Percentiles rank a stretch among this genome's conserved stretches.
phyloP scores from a whole-genome alignment of 306 rosid genomes.

The Glycine soja region DNA sequence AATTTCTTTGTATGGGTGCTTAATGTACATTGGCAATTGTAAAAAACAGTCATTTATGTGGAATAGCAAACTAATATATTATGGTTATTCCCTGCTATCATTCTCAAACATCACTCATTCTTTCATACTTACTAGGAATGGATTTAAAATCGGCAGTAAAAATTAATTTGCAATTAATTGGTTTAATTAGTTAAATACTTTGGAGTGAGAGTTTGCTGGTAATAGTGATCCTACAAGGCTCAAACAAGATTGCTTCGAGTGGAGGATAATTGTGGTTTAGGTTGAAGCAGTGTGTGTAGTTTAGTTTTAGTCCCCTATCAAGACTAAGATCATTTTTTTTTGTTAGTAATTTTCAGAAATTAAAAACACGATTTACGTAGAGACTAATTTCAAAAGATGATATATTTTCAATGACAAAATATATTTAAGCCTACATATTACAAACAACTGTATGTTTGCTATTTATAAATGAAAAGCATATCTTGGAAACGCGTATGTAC shows the following conservation, averaged over 20 bases:
- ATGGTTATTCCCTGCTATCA: conserved; percentile 30
- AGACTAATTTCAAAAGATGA: too few species aligned
- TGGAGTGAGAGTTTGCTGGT: too few species aligned
- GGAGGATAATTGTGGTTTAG: too few species aligned
- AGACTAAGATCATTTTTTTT: too few species aligned
- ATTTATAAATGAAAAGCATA: background rate
- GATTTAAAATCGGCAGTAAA: background rate
- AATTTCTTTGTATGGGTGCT: conserved; percentile 14
- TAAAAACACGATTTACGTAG: too few species aligned
- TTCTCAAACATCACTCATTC: background rate
- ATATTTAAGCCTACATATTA: background rate
- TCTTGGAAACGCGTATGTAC: background rate
- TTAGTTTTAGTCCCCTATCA: too few species aligned
- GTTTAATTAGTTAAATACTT: too few species aligned
- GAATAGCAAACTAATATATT: conserved; percentile 18
- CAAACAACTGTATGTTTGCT: background rate
- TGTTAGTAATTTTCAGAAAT: too few species aligned
- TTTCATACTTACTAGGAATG: background rate
- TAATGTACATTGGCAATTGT: conserved; percentile 34
- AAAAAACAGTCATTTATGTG: conserved; percentile 25
- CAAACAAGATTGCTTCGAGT: too few species aligned
- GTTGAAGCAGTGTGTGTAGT: too few species aligned
- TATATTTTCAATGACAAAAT: background rate
- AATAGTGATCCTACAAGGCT: too few species aligned
- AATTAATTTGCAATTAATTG: background rate